Conservation (phyloP, 2,329 filamentous ascomycete genomes). For the Chaetomium strumarium region DNA sequence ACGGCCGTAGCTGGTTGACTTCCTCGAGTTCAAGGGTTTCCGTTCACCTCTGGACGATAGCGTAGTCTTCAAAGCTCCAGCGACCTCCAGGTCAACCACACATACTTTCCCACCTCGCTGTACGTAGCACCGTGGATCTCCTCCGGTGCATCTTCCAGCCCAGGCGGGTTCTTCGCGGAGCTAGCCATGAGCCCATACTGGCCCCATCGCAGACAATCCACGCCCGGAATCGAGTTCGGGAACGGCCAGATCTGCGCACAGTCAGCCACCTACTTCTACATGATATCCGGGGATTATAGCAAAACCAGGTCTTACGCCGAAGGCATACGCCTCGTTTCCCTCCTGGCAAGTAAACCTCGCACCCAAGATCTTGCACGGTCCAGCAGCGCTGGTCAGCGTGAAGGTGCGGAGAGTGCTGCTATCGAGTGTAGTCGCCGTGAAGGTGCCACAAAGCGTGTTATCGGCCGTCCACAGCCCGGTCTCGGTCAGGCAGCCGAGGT, state of each 20-base stretch:
- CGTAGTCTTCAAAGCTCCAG: background rate
- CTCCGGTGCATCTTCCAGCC: background rate
- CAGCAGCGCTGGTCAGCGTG: background rate
- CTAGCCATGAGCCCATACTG: slow-evolving; percentile 4
- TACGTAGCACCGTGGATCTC: slow-evolving; percentile 7
- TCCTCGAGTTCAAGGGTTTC: too few relatives aligned
- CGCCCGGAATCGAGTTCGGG: background rate
- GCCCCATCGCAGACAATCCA: slow-evolving; percentile 4
- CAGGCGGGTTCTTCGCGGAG: background rate
- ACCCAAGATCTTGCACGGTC: background rate
- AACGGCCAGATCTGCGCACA: background rate
- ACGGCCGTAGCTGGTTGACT: too few relatives aligned
- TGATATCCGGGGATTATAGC: background rate
- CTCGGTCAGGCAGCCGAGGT: slow-evolving; percentile 13
- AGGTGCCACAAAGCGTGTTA: slow-evolving; percentile 6
- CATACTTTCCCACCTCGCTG: slow-evolving; percentile 7
- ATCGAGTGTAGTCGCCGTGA: background rate
- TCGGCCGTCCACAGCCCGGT: slow-evolving; percentile 11
- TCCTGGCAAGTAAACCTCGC: background rate
- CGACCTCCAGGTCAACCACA: slow-evolving; percentile 9
- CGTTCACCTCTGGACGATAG: too few relatives aligned
- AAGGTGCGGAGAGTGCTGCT: background rate
- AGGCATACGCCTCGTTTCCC: background rate
- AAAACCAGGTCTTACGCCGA: background rate
- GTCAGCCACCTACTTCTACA: background rate